Evolutionary conservation across 2,329 filamentous ascomycete genomes (phyloP), one percentile per base, ranked within the genome.

Genomic region (Neonectria magnoliae): DNA sequence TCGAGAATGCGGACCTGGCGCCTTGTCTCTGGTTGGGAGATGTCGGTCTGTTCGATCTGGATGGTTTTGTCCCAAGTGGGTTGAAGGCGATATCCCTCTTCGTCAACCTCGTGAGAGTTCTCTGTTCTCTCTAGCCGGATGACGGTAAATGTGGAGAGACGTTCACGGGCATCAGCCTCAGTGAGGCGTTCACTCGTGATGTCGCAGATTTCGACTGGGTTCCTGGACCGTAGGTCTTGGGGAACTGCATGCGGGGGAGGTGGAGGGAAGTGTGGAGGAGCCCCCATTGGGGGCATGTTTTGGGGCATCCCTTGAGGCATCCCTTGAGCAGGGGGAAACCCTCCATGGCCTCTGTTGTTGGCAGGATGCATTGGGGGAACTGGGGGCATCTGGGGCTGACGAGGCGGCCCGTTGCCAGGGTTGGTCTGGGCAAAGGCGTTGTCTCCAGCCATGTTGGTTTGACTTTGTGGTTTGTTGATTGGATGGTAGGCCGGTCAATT

Each of bases 21-120:
- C 3, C 67, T 73, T 1, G 78, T 79, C 9, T 80, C 80, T n/a
- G 73, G 68, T 31, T 81, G 79, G 8, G 79, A 76, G 53, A 82
- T 76, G 33, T 76, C 77, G 3, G 70, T 75, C n/a, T 81, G 76
- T 31, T 76, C 74, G 2, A 69, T 74, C 10, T 73, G 72, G 3
- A 72, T 66, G 9, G 78, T 80, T 18, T 73, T 76, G 3, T 80
- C 77, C 84, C 84, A 86, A 9, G 76, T 80, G 3, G 79, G 73
- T 47, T 66, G 70, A 31, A 72, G 45, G 3, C 68, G 71, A 13
- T 73, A 71, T 3, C 81, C 81, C 9, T 81, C 73, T 7, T 78
- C 73, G 63, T 82, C 80, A 44, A 79, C 72, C 16, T 72, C 73
- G n/a, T 76, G 71, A 13, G 73, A 68, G 44, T 72, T 73, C 11